phyloP scores from a whole-genome alignment of 805 yeast genomes.

The Saccharomycopsis javanensis region DNA sequence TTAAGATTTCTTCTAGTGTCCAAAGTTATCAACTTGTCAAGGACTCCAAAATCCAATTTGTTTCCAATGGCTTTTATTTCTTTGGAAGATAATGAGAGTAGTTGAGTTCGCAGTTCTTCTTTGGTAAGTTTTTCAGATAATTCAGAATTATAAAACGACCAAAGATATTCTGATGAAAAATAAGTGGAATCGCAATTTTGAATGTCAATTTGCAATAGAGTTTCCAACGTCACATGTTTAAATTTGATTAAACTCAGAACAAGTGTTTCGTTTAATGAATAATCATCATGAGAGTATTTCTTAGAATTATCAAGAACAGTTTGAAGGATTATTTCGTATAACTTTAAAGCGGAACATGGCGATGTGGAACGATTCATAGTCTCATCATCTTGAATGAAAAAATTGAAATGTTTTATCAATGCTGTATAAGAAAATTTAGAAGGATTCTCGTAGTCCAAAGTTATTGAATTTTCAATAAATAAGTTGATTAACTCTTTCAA shows the following conservation, averaged over 20 bases:
- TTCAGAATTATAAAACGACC: neutral
- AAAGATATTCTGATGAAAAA: neutral
- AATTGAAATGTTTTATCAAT: constrained; percentile 1
- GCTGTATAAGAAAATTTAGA: neutral
- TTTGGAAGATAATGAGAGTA: neutral
- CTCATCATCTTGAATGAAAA: neutral
- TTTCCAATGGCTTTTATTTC: neutral
- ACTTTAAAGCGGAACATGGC: neutral
- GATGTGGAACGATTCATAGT: neutral
- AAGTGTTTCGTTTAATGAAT: neutral
- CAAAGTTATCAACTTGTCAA: neutral
- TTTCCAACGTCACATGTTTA: neutral
- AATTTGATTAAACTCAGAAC: neutral
- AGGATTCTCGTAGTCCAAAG: neutral
- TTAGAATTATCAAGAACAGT: neutral
- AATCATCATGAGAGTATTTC: neutral
- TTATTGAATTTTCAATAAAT: constrained; percentile 10
- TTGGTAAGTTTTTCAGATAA: neutral
- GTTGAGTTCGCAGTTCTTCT: neutral
- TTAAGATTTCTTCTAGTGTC: neutral
- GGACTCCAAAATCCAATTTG: neutral
- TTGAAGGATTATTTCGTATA: neutral
- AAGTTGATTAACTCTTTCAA: neutral
- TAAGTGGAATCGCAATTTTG: neutral
- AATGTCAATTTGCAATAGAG: neutral